These are phyloP conservation scores for Candida silvicultrix DNA, from an alignment of 805 yeast species.

Conservation along the genomic window DNA sequence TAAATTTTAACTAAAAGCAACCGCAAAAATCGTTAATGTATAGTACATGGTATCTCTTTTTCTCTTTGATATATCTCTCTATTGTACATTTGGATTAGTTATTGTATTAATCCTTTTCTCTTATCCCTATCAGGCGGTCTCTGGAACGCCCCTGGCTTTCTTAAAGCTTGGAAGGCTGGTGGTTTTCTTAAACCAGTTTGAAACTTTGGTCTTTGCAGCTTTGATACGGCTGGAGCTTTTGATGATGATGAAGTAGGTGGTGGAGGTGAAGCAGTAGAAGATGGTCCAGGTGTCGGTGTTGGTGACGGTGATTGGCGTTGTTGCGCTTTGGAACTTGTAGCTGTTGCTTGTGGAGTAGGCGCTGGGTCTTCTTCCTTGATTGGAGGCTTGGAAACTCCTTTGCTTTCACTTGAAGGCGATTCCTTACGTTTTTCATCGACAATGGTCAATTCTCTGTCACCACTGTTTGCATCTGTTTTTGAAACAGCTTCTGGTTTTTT, in stretches of 20 bases:
- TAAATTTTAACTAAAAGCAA: background rate
- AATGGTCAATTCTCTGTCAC: background rate
- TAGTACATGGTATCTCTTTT: background rate
- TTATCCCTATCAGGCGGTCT: constrained; percentile 19
- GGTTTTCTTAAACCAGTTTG: constrained; percentile 16
- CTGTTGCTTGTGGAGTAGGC: background rate
- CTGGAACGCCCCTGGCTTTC: constrained; percentile 24
- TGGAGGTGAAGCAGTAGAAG: constrained; percentile 1
- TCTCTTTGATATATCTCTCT: background rate
- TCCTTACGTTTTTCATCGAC: background rate
- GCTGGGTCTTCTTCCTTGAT: constrained; percentile 2
- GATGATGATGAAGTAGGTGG: background rate
- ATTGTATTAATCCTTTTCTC: constrained; percentile 2
- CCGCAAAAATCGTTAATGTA: background rate
- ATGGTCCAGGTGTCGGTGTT: background rate
- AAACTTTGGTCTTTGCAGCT: constrained; percentile 20
- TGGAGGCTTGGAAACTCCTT: background rate
- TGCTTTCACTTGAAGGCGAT: background rate
- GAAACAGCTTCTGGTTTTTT: constrained; percentile 4
- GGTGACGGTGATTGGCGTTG: background rate
- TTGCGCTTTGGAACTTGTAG: background rate
- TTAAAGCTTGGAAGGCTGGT: constrained; percentile 16
- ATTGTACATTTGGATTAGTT: background rate
- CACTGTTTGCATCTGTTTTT: background rate
- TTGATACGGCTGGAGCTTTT: constrained; percentile 1